A percentile compares a stretch with the other conserved stretches of the same genome.
phyloP scores from a whole-genome alignment of 257 asterid genomes.

The Scutellaria barbata region DNA sequence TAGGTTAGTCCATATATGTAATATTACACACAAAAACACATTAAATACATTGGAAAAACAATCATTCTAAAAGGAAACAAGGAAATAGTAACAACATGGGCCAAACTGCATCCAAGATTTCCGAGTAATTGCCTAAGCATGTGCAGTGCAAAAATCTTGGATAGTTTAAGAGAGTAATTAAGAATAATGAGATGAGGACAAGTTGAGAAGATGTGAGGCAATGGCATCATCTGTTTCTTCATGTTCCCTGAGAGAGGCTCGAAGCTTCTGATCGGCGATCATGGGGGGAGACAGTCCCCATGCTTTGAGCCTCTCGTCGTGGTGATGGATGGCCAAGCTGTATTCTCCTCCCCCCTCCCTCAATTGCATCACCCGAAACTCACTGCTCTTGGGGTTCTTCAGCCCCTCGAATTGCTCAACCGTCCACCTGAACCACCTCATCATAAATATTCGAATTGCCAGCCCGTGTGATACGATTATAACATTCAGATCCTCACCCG shows the following conservation, averaged over 20 bases:
- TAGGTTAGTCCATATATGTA: too few species aligned
- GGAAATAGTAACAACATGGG: too few species aligned
- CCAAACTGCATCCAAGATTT: too few species aligned
- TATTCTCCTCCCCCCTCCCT: conserved; percentile 36
- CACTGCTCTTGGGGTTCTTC: conserved; percentile 36
- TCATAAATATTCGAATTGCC: conserved; percentile 41
- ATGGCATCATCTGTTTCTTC: too few species aligned
- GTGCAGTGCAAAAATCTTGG: too few species aligned
- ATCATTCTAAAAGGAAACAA: too few species aligned
- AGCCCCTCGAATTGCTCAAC: conserved; percentile 42
- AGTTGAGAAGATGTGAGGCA: too few species aligned
- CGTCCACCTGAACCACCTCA: conserved; percentile 48
- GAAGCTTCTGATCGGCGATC: conserved; percentile 37
- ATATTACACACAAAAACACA: too few species aligned
- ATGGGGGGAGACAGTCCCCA: conserved; percentile 32
- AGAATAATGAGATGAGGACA: too few species aligned
- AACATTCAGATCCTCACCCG: conserved; percentile 39
- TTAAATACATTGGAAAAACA: too few species aligned
- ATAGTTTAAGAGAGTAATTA: too few species aligned
- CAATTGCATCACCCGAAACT: conserved; percentile 40
- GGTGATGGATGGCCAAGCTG: conserved; percentile 40
- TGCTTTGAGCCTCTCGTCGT: conserved; percentile 7
- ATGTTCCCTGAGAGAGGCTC: neutral
- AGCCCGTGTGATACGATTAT: conserved; percentile 49
- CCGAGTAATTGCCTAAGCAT: too few species aligned